Evolutionary conservation across 164 flowering plant species (phyloP), one percentile per base, ranked within the genome.

Genomic region (Houttuynia cordata): DNA sequence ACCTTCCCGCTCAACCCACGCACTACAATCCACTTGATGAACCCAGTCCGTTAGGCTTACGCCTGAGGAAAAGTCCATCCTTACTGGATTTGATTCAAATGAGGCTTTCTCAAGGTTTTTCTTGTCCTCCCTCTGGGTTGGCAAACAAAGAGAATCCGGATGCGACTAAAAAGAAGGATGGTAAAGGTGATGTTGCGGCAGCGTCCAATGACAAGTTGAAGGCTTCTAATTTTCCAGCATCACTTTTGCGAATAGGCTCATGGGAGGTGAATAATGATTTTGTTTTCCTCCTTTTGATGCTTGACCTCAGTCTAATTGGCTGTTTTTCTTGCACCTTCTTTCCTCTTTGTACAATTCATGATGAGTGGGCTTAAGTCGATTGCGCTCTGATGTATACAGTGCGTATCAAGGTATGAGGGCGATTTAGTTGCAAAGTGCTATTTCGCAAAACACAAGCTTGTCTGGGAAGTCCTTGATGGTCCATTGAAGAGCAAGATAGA

Each of bases 381-480:
- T 23, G 34, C 5, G 2, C 18, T 23, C 34, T 54, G 15, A 24
- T 54, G 18, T 23, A 19, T 9, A 59, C 86, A 88, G 96, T 86
- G 83, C 68, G 73, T 72, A 13, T 86, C 96, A 12, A 83, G 79
- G 67, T 76, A 88, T 64, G 96, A 88, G 72, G 96, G 93, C 58
- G 96, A 88, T 77, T 73, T 88, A 39, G 96, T 88, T 64, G 93
- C 93, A 2, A 88, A 88, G 68, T 86, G 91, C 68, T 88, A 88
- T 71, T 88, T 80, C 75, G 87, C 93, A 0, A 88, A 88, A 79
- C 93, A 84, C 68, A 88, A 88, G 70, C 87, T 88, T 58, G 96
- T 88, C 6, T 88, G 96, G 96, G 96, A 88, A 73, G 83, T 88
- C 75, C 91, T 88, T 65, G 87, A 84, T 47, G 86, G 90, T 64